phyloP scores from a whole-genome alignment of 2,329 filamentous ascomycete species.

The Aplosporella prunicola region DNA sequence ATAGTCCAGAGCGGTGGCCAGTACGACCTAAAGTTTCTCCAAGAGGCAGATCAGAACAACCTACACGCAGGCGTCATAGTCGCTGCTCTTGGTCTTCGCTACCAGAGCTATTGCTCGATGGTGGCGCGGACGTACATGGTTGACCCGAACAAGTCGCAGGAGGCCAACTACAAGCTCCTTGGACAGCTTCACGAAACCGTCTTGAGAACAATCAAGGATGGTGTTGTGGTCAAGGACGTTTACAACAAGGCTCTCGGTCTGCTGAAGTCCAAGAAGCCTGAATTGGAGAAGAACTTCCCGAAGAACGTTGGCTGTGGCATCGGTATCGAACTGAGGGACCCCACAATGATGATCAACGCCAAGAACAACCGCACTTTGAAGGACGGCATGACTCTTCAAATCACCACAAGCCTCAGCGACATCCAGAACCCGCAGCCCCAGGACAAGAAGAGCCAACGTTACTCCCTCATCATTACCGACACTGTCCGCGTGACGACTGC shows the following conservation, averaged over 20 bases:
- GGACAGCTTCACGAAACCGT: conserved; percentile 78
- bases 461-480: conserved; percentile 84
- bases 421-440: conserved; percentile 79
- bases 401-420: conserved; percentile 84
- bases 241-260: conserved; percentile 77
- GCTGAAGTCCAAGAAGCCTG: conserved; percentile 83
- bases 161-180: conserved; percentile 86
- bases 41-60: conserved; percentile 67
- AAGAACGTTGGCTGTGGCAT: conserved; percentile 89
- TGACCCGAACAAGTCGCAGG: conserved; percentile 92
- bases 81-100: conserved; percentile 81
- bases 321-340: conserved; percentile 82
- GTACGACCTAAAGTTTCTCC: conserved; percentile 77
- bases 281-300: conserved; percentile 87
- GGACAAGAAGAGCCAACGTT: conserved; percentile 80
- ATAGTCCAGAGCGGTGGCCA: conserved; percentile 91
- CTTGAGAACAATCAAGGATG: conserved; percentile 82
- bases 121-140: conserved; percentile 93
- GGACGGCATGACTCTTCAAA: conserved; percentile 92
- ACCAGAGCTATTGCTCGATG: conserved; percentile 90
- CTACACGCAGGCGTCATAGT: conserved; percentile 91
- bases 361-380: conserved; percentile 79
- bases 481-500: conserved; percentile 75
- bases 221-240: conserved; percentile 76
- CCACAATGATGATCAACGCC: conserved; percentile 70